Conservation (phyloP, 345 rosid species). For the Euclidium syriacum region DNA sequence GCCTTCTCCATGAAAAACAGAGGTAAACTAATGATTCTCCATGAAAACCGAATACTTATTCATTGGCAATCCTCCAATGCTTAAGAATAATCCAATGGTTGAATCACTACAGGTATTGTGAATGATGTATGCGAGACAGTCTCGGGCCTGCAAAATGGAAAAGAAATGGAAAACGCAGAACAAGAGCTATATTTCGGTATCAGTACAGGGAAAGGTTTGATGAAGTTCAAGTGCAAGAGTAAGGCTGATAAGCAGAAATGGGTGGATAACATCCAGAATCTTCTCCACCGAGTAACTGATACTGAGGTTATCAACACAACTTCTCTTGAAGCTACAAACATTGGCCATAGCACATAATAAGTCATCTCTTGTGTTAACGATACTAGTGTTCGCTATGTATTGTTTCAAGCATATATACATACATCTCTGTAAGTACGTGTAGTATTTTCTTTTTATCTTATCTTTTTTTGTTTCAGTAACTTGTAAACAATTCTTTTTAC, state of each 20-base stretch:
- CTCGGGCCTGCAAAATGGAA: conserved; percentile 67
- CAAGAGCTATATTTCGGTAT: conserved; percentile 68
- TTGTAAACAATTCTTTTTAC: conserved; percentile 5
- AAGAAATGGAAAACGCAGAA: conserved; percentile 58
- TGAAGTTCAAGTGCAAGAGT: conserved; percentile 85
- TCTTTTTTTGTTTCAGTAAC: not conserved
- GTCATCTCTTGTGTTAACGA: conserved; percentile 9
- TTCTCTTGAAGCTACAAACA: conserved; percentile 48
- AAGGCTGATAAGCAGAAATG: conserved; percentile 79
- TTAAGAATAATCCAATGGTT: not conserved
- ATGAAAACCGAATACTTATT: conserved; percentile 81
- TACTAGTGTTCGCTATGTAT: not conserved
- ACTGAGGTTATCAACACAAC: conserved; percentile 38
- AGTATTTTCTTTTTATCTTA: not conserved
- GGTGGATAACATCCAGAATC: conserved; percentile 66
- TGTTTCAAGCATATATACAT: conserved; percentile 1
- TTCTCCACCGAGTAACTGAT: conserved; percentile 50
- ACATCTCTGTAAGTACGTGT: not conserved
- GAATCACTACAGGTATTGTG: conserved; percentile 47
- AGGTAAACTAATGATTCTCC: conserved; percentile 72
- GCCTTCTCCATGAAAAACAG: conserved; percentile 88
- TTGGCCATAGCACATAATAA: conserved; percentile 32
- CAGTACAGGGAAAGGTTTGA: conserved; percentile 75
- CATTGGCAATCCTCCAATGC: conserved; percentile 37
- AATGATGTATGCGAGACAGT: conserved; percentile 69